Percentiles rank a stretch among this genome's conserved stretches.
phyloP scores from a whole-genome alignment of 1,284 basidiomycete genomes.

The Pisolithus thermaeus region DNA sequence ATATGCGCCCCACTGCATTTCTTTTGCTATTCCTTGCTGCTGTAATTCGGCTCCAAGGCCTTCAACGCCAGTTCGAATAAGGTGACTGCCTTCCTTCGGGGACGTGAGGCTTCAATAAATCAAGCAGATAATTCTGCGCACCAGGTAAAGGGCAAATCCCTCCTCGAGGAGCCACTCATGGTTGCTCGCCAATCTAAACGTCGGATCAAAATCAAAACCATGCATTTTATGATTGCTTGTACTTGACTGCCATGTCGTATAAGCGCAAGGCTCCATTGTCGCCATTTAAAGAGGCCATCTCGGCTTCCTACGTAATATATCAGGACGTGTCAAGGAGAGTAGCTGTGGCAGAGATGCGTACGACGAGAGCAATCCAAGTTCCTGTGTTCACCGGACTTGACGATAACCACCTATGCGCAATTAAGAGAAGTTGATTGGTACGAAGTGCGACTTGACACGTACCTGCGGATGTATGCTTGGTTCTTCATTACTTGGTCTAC shows the following conservation, averaged over 20 bases:
- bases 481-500: slow-evolving; percentile 53
- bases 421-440: no score
- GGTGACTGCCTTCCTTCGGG: slow-evolving; percentile 61
- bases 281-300: slow-evolving; percentile 53
- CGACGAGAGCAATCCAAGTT: slow-evolving; percentile 62
- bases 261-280: slow-evolving; percentile 53
- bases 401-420: slow-evolving; percentile 49
- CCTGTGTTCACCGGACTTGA: slow-evolving; percentile 62
- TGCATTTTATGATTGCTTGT: slow-evolving; percentile 13
- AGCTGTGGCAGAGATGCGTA: slow-evolving; percentile 30
- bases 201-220: neutral
- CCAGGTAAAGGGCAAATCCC: slow-evolving; percentile 61
- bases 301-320: slow-evolving; percentile 48
- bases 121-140: slow-evolving; percentile 21
- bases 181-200: slow-evolving; percentile 48
- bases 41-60: slow-evolving; percentile 61
- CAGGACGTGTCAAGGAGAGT: neutral
- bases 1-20: slow-evolving; percentile 65
- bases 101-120: slow-evolving; percentile 7
- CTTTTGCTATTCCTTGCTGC: slow-evolving; percentile 54
- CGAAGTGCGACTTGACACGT: slow-evolving; percentile 12
- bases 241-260: slow-evolving; percentile 65
- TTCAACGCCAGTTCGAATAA: slow-evolving; percentile 60
- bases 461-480: slow-evolving; percentile 55
- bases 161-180: slow-evolving; percentile 68